These are phyloP conservation scores for Myxozyma neotropica DNA, from an alignment of 805 yeast genomes.

Conservation along the genomic window DNA sequence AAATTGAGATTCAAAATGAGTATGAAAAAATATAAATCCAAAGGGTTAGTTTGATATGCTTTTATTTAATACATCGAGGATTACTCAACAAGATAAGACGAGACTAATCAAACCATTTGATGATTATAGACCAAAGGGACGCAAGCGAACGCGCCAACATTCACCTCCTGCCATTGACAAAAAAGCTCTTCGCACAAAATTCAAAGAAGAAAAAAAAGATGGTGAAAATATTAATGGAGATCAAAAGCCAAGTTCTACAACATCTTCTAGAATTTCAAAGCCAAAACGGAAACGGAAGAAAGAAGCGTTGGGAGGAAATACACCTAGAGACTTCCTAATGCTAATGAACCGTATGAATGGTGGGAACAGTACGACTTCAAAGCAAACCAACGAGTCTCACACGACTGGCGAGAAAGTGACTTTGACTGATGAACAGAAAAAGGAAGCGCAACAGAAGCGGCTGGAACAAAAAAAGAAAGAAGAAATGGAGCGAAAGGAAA, in stretches of 20 bases:
- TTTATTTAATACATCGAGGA: too few species aligned
- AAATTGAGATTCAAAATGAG: background rate
- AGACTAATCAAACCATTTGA: too few species aligned
- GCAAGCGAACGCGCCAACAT: conserved; percentile 18
- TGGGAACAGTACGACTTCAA: background rate
- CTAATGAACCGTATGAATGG: conserved; percentile 37
- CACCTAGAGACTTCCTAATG: conserved; percentile 42
- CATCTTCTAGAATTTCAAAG: conserved; percentile 6
- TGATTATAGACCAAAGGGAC: conserved; percentile 12
- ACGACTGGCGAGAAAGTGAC: background rate
- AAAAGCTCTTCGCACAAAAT: background rate
- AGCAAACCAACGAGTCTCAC: background rate
- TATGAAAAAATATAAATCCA: conserved; percentile 1
- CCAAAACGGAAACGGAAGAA: conserved; percentile 23
- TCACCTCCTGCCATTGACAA: conserved; percentile 21
- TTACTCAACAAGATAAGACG: too few species aligned
- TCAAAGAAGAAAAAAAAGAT: background rate
- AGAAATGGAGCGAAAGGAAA: conserved; percentile 12
- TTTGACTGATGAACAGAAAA: background rate
- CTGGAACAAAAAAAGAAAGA: conserved; percentile 10
- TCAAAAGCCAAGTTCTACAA: background rate
- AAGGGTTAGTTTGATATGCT: conserved; percentile 1
- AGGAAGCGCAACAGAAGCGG: conserved; percentile 2
- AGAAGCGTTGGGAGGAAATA: conserved; percentile 39
- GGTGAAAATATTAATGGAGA: background rate